Base-by-base conservation (phyloP, 2,329 filamentous ascomycete species). In the Fusarium ambrosium region DNA sequence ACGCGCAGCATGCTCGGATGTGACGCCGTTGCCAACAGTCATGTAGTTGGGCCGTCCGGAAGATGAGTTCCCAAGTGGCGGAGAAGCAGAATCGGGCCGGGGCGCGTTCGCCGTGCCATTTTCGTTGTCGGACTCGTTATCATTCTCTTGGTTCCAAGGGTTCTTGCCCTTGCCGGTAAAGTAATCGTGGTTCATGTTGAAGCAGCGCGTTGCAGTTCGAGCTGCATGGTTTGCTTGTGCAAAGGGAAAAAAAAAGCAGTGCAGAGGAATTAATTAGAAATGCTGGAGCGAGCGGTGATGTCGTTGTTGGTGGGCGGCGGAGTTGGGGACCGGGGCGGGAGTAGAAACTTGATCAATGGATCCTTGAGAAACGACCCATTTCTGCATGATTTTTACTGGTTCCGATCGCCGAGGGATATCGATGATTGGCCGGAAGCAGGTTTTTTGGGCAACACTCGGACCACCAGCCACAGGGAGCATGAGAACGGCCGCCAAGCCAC, bases 21-120 rank as follows among this genome's bases (percentile, higher is more conserved):
- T 92, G 64, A 92, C 92, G 63, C 95, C 95, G 75, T 89, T 91
- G 68, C 96, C 96, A 61, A 98, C 94, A 6, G 94, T 97, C 92
- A 97, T 94, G 84, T 95, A 98, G 69, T 91, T 88, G 61, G 93
- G 93, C 71, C 79, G 80, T 68, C 77, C 80, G 60, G 80, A 76
- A 66, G 80, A 72, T 20, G 72, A 70, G 64, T 64, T 63, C 27
- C 63, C 48, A 34, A 81, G 66, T 69, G 79, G 67, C 67, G 79
- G 75, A 74, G 77, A 73, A 62, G 76, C 58, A 62, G 75, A 68
- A 48, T 80, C 76, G 32, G 80, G 79, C 73, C 72, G 66, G 71
- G 79, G 71, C 58, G 76, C 60, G 66, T 73, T 62, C 60, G 59
- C 22, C 43, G 70, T 65, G 53, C 53, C 64, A 68, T 72, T 76